Percentiles rank a stretch among this genome's conserved stretches.
phyloP scores from a whole-genome alignment of 805 yeast species.

The Sugiyamaella valdiviana region DNA sequence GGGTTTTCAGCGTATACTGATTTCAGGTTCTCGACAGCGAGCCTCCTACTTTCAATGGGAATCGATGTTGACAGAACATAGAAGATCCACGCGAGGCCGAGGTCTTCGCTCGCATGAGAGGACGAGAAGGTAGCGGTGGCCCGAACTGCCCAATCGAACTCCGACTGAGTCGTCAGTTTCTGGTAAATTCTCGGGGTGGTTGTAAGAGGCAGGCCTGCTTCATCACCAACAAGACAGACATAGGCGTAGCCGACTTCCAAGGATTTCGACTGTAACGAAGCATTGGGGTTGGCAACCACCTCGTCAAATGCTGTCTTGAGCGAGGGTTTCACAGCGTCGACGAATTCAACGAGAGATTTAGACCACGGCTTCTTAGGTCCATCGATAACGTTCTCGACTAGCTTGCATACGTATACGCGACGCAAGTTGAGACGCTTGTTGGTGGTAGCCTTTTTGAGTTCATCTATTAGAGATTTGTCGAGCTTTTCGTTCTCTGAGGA shows the following conservation, averaged over 20 bases:
- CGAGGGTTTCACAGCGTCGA: constrained; percentile 24
- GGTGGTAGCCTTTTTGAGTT: constrained; percentile 51
- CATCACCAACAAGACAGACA: neutral
- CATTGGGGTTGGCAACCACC: constrained; percentile 46
- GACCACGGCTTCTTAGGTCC: constrained; percentile 2
- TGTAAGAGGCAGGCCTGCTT: neutral
- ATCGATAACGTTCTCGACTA: constrained; percentile 36
- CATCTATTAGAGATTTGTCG: constrained; percentile 25
- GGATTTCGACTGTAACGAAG: constrained; percentile 46
- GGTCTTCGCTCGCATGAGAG: neutral
- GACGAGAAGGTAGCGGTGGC: constrained; percentile 2
- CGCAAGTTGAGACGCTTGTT: constrained; percentile 60
- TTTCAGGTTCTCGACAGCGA: neutral
- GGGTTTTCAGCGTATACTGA: constrained; percentile 1
- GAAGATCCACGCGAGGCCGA: constrained; percentile 5
- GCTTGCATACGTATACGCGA: constrained; percentile 57
- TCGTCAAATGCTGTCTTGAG: constrained; percentile 37
- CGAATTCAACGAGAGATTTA: constrained; percentile 15
- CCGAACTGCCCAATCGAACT: constrained; percentile 10
- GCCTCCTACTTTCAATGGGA: neutral
- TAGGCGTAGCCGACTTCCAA: constrained; percentile 41
- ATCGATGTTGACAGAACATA: neutral
- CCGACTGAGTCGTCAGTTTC: constrained; percentile 14
- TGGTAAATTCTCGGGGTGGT: constrained; percentile 10
- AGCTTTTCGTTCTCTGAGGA: constrained; percentile 16